Percentiles rank a stretch among this genome's conserved stretches.
These are phyloP conservation scores for Ogataea henricii DNA, from an alignment of 805 yeast genomes.

Conservation along the genomic window DNA sequence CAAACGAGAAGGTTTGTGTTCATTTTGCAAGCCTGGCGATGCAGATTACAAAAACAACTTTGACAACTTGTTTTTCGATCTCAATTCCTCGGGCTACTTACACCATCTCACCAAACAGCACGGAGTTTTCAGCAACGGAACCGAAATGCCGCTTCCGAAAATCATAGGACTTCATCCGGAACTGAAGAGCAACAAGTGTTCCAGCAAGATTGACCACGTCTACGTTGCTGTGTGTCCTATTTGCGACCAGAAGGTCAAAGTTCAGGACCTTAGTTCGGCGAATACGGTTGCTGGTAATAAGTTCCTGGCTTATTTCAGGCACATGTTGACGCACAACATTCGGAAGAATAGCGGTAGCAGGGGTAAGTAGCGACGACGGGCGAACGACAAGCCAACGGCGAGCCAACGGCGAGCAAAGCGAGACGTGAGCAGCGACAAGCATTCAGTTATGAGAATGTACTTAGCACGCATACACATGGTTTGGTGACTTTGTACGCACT, in stretches of 20 bases:
- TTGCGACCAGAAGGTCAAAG: conserved; percentile 17
- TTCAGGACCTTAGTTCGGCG: conserved; percentile 14
- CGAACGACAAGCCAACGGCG: too few species aligned
- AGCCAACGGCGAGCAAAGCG: too few species aligned
- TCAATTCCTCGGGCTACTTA: conserved; percentile 28
- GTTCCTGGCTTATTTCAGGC: conserved; percentile 20
- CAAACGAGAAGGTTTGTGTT: conserved; percentile 26
- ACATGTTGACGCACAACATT: conserved; percentile 22
- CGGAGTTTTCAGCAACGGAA: conserved; percentile 30
- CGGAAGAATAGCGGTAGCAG: conserved; percentile 16
- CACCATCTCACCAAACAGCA: conserved; percentile 32
- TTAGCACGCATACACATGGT: too few species aligned
- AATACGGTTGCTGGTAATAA: conserved; percentile 16
- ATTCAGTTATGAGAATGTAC: too few species aligned
- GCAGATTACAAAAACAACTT: conserved; percentile 12
- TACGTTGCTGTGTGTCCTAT: conserved; percentile 18
- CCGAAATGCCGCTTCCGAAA: conserved; percentile 22
- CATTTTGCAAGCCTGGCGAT: conserved; percentile 22
- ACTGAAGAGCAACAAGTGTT: conserved; percentile 15
- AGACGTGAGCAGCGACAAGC: too few species aligned
- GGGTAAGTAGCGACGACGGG: conserved; percentile 1
- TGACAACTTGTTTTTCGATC: conserved; percentile 21
- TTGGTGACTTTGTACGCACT: too few species aligned
- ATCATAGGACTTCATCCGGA: conserved; percentile 20
- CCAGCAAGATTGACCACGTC: conserved; percentile 16